phyloP scores from a whole-genome alignment of 257 asterid genomes.

The Scutellaria minor region DNA sequence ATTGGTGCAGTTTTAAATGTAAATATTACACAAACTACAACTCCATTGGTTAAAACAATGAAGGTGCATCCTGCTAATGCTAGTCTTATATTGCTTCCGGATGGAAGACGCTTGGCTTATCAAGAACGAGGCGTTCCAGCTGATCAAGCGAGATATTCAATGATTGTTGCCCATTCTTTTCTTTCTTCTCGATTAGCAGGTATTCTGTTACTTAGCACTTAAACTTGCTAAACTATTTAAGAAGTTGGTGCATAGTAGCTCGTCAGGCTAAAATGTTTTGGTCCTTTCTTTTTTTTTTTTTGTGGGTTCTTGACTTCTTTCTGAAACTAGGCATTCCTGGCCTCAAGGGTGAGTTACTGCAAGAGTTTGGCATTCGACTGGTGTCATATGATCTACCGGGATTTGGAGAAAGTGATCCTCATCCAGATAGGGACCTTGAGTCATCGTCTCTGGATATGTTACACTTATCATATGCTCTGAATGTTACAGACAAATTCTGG shows the following conservation, averaged over 20 bases:
- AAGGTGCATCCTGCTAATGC: conserved; percentile 78
- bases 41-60: conserved; percentile 66
- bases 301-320: neutral
- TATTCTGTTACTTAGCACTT: conserved; percentile 29
- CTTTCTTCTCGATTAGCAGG: conserved; percentile 97
- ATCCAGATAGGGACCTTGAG: conserved; percentile 81
- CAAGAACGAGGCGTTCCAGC: conserved; percentile 84
- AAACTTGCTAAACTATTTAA: neutral
- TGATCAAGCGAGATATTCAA: conserved; percentile 74
- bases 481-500: conserved; percentile 86
- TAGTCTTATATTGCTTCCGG: conserved; percentile 79
- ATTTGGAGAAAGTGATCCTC: conserved; percentile 97
- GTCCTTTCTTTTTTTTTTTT: neutral
- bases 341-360: conserved; percentile 59
- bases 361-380: conserved; percentile 81
- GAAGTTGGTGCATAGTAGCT: neutral
- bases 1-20: conserved; percentile 75
- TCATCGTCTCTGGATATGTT: conserved; percentile 90
- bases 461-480: conserved; percentile 80
- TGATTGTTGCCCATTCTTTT: conserved; percentile 77
- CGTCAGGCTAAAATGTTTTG: conserved; percentile 1
- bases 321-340: conserved; percentile 82
- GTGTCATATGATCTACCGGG: conserved; percentile 95
- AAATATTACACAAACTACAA: conserved; percentile 50
- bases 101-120: conserved; percentile 86